Conservation (phyloP, 768 basidiomycete species). For the Suillus occidentalis region DNA sequence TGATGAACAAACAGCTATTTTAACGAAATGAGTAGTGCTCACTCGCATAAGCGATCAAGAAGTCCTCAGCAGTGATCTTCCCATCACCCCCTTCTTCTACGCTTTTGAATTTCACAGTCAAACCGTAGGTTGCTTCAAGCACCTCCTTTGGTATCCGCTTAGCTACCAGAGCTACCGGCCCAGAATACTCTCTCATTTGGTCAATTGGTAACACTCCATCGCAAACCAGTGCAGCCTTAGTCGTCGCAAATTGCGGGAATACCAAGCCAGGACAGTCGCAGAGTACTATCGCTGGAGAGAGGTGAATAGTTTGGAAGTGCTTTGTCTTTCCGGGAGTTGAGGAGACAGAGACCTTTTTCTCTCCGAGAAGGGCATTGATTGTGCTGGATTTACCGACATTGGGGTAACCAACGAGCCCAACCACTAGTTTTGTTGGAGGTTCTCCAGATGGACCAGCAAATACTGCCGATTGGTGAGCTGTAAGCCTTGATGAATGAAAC, state of each 20-base stretch:
- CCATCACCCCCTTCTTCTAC: conserved; percentile 87
- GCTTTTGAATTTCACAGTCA: conserved; percentile 62
- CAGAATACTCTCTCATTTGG: conserved; percentile 92
- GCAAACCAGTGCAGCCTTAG: conserved; percentile 92
- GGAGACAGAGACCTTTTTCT: conserved; percentile 98
- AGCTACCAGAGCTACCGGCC: conserved; percentile 75
- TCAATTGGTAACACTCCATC: conserved; percentile 98
- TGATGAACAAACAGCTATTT: conserved; percentile 18
- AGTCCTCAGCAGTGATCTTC: conserved; percentile 69
- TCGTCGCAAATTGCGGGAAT: conserved; percentile 97
- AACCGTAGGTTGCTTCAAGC: conserved; percentile 88
- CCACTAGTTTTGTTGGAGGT: conserved; percentile 61
- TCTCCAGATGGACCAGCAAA: conserved; percentile 62
- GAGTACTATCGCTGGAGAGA: conserved; percentile 83
- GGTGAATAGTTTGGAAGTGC: conserved; percentile 96
- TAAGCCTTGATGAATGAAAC: not conserved
- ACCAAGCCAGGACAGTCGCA: conserved; percentile 99
- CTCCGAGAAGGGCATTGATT: conserved; percentile 93
- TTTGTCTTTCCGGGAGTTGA: conserved; percentile 98
- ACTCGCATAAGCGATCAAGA: conserved; percentile 93
- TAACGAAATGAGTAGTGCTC: conserved; percentile 35
- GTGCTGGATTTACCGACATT: conserved; percentile 99
- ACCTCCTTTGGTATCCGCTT: conserved; percentile 79
- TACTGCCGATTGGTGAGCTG: conserved; percentile 37
- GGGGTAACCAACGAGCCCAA: conserved; percentile 96